Evolutionary conservation across 169 alveolate species (phyloP).

Genomic region (Toxoplasma gondii): DNA sequence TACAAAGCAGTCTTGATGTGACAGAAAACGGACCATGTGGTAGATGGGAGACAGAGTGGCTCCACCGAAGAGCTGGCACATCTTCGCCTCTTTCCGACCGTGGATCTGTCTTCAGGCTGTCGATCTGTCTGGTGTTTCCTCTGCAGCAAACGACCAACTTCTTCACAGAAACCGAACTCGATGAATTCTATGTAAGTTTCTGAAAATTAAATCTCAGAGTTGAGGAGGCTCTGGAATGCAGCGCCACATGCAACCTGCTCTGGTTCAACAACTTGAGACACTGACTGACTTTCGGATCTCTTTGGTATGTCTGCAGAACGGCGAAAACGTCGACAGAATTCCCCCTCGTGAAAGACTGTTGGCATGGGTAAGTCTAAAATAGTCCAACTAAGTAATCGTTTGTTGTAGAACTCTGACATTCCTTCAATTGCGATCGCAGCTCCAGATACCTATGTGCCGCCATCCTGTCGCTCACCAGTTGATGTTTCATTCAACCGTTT

Average conservation of each 20-base stretch:
- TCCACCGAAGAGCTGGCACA: neutral
- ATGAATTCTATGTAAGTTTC: constrained; percentile 1
- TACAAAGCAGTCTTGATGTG: neutral
- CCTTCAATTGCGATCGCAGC: neutral
- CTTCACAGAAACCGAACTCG: neutral
- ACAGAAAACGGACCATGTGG: neutral
- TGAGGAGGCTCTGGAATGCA: too few relatives aligned
- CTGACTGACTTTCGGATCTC: too few relatives aligned
- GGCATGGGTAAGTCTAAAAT: neutral
- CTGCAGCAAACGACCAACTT: neutral
- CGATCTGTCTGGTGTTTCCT: neutral
- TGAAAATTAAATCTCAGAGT: too few relatives aligned
- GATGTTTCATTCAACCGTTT: too few relatives aligned
- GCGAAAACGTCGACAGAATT: neutral
- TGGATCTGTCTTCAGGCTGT: neutral
- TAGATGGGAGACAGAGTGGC: neutral
- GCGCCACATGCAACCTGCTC: too few relatives aligned
- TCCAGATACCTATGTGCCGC: neutral
- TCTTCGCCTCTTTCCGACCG: neutral
- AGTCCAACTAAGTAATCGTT: neutral
- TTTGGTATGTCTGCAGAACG: neutral
- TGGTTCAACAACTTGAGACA: too few relatives aligned
- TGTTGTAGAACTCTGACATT: neutral
- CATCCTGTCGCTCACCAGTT: too few relatives aligned
- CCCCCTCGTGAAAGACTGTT: constrained; percentile 4